Conservation (phyloP, 2,329 filamentous ascomycete genomes). For the Fusarium sp. region DNA sequence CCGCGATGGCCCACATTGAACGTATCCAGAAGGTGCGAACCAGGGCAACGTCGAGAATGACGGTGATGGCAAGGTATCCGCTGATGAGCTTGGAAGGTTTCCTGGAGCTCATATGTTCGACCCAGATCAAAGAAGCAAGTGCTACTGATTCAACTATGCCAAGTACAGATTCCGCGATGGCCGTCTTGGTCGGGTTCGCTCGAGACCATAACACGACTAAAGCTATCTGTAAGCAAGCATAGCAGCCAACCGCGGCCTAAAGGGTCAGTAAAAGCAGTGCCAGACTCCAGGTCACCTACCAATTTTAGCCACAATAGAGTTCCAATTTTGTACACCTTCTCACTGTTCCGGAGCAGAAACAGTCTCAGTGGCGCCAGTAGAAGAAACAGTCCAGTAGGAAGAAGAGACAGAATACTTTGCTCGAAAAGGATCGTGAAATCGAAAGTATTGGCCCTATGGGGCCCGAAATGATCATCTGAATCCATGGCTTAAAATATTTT, state of each 20-base stretch:
- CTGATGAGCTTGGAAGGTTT: slow-evolving; percentile 51
- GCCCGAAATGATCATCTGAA: slow-evolving; percentile 43
- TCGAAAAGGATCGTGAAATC: slow-evolving; percentile 51
- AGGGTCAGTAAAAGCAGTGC: not conserved
- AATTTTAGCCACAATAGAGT: slow-evolving; percentile 42
- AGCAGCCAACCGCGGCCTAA: slow-evolving; percentile 24
- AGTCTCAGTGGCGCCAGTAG: slow-evolving; percentile 39
- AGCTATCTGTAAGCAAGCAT: slow-evolving; percentile 40
- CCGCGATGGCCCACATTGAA: slow-evolving; percentile 40
- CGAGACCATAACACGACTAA: slow-evolving; percentile 47
- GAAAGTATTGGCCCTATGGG: slow-evolving; percentile 41
- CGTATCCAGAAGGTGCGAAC: slow-evolving; percentile 53
- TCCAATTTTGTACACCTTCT: slow-evolving; percentile 1
- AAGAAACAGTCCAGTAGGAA: slow-evolving; percentile 45
- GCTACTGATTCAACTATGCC: slow-evolving; percentile 45
- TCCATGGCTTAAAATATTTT: not conserved
- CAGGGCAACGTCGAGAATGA: slow-evolving; percentile 51
- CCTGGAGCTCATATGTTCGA: slow-evolving; percentile 50
- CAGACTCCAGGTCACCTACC: not conserved
- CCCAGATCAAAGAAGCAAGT: slow-evolving; percentile 48
- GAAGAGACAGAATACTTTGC: slow-evolving; percentile 48
- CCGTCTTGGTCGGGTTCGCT: slow-evolving; percentile 42
- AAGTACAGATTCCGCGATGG: slow-evolving; percentile 47
- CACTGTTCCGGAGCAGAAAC: slow-evolving; percentile 16
- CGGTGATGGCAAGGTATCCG: slow-evolving; percentile 49